phyloP scores from a whole-genome alignment of 2,329 filamentous ascomycete genomes.

The Colletotrichum horii region DNA sequence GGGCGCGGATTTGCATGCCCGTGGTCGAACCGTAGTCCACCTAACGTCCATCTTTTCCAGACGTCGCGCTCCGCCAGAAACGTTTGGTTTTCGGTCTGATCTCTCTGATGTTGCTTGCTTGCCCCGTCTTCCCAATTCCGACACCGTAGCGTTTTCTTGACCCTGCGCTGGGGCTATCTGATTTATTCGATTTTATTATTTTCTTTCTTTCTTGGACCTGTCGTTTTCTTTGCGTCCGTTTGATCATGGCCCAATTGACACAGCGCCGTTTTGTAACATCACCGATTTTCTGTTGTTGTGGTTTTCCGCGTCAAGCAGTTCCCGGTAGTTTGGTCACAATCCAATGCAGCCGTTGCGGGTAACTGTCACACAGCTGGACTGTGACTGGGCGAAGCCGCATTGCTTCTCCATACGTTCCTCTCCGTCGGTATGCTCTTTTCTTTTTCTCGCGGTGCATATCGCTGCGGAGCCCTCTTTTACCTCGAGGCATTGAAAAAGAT shows the following conservation, averaged over 20 bases:
- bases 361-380: neutral
- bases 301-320: neutral
- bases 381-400: neutral
- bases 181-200: neutral
- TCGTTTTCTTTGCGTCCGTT: neutral
- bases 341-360: neutral
- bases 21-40: neutral
- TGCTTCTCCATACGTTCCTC: neutral
- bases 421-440: neutral
- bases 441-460: neutral
- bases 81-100: constrained; percentile 18
- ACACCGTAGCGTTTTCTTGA: neutral
- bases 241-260: neutral
- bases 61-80: neutral
- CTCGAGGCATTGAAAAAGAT: neutral
- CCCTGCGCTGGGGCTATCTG: neutral
- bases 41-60: neutral
- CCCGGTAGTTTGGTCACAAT: neutral
- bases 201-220: neutral
- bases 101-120: neutral
- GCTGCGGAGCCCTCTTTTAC: neutral
- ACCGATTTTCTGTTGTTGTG: neutral
- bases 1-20: neutral
- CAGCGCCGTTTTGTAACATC: neutral
- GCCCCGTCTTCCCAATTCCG: neutral